Percentiles rank a stretch among this genome's conserved stretches.
These are phyloP conservation scores for Fusarium lyarnte DNA, from an alignment of 2,329 filamentous ascomycete genomes.

Conservation along the genomic window DNA sequence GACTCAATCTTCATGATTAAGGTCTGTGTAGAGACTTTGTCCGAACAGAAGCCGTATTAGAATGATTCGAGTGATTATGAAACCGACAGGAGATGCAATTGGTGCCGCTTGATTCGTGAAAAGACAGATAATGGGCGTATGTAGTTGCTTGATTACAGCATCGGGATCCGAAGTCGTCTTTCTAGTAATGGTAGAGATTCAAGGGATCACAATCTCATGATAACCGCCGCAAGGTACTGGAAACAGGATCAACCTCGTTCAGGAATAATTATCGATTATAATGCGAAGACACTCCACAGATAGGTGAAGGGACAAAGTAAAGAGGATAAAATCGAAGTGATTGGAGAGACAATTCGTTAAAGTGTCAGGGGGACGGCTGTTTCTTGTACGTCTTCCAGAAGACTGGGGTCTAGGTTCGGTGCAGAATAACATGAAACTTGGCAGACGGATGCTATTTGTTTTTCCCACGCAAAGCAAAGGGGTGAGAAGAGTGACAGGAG, in stretches of 20 bases:
- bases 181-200: conserved; percentile 18
- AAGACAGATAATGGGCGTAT: conserved; percentile 14
- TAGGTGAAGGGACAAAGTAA: conserved; percentile 3
- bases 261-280: conserved; percentile 40
- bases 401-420: conserved; percentile 22
- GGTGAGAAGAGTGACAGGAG: conserved; percentile 20
- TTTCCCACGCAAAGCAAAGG: conserved; percentile 23
- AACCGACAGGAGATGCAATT: background rate
- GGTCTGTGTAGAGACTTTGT: background rate
- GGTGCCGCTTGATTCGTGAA: background rate
- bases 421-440: conserved; percentile 26
- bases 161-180: conserved; percentile 21
- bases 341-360: conserved; percentile 28
- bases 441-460: conserved; percentile 30
- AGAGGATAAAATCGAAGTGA: conserved; percentile 14
- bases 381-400: conserved; percentile 34
- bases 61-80: conserved; percentile 5
- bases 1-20: conserved; percentile 34
- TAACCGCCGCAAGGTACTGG: conserved; percentile 15
- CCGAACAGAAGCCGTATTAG: conserved; percentile 11
- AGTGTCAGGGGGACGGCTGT: conserved; percentile 28
- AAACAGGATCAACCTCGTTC: conserved; percentile 29
- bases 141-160: conserved; percentile 19
- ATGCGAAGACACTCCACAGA: conserved; percentile 13
- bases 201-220: conserved; percentile 28